Conservation (phyloP, 306 rosid genomes). For the Trifolium subterraneum region DNA sequence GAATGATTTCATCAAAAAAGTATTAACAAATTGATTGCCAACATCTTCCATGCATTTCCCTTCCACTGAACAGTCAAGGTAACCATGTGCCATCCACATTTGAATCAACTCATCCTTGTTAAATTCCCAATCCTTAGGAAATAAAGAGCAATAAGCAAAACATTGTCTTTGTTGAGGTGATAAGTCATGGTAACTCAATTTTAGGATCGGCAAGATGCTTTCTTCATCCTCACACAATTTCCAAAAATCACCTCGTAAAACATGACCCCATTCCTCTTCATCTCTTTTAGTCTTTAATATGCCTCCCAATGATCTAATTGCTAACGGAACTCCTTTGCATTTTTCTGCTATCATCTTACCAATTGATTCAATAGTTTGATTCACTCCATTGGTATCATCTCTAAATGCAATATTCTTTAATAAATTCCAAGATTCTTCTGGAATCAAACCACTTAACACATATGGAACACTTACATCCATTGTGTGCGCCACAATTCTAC, state of each 20-base stretch:
- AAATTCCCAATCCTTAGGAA: background rate
- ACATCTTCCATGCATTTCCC: background rate
- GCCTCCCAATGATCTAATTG: background rate
- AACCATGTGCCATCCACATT: background rate
- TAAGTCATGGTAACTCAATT: background rate
- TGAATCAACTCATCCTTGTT: background rate
- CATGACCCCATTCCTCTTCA: background rate
- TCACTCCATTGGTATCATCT: background rate
- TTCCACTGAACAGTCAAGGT: background rate
- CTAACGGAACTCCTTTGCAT: background rate
- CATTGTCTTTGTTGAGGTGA: background rate
- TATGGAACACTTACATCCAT: background rate
- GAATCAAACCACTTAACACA: background rate
- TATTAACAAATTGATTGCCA: background rate
- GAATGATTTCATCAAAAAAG: slow-evolving; percentile 11
- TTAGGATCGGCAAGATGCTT: background rate
- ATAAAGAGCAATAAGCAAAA: background rate
- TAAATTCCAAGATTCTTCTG: background rate
- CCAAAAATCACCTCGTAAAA: background rate
- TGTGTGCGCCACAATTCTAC: background rate
- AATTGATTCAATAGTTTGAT: background rate
- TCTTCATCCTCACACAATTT: background rate
- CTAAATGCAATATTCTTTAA: background rate
- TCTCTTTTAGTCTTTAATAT: background rate
- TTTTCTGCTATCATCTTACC: background rate